A percentile compares a stretch with the other conserved stretches of the same genome.
Evolutionary conservation across 2,329 filamentous ascomycete genomes (phyloP).

Genomic region (Aspergillus hortae): DNA sequence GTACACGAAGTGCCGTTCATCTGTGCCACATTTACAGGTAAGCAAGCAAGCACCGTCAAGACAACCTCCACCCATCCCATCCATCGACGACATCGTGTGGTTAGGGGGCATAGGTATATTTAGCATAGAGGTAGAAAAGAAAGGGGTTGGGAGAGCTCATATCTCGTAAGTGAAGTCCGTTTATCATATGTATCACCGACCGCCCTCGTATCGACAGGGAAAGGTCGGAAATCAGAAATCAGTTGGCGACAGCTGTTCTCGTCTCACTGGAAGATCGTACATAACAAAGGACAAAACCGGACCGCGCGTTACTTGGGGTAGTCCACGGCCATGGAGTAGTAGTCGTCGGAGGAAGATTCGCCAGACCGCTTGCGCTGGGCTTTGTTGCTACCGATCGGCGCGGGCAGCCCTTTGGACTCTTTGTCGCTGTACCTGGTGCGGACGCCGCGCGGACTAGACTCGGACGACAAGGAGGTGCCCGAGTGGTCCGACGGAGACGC

Average conservation of each 20-base stretch:
- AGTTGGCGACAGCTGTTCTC: too few relatives aligned
- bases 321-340: conserved; percentile 5
- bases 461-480: conserved; percentile 12
- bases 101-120: neutral
- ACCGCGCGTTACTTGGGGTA: neutral
- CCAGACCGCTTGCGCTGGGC: conserved; percentile 8
- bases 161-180: neutral
- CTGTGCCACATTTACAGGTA: neutral
- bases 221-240: too few relatives aligned
- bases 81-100: neutral
- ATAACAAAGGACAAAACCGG: neutral
- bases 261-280: neutral
- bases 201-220: neutral
- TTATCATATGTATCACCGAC: neutral
- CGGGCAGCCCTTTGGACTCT: conserved; percentile 4
- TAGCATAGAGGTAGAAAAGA: neutral
- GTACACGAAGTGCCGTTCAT: too few relatives aligned
- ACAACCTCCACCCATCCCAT: neutral
- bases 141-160: neutral
- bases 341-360: conserved; percentile 15
- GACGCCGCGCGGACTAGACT: conserved; percentile 14
- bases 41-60: neutral
- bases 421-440: conserved; percentile 10
- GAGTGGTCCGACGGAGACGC: conserved; percentile 17
- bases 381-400: conserved; percentile 14